phyloP scores from a whole-genome alignment of 202 grass and related monocot genomes.

The Cymbopogon flexuosus region DNA sequence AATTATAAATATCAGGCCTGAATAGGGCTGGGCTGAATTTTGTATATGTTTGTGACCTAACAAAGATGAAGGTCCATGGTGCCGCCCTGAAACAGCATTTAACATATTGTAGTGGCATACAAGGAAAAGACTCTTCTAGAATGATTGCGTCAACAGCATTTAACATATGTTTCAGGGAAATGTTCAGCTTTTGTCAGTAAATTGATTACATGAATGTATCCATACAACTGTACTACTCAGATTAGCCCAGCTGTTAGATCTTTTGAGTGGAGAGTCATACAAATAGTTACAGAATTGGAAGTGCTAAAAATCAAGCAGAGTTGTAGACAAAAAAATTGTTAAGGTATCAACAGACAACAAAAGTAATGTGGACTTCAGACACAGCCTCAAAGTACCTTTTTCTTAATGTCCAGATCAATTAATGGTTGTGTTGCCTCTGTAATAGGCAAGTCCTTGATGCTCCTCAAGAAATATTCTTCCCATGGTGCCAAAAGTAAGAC shows the following conservation, averaged over 20 bases:
- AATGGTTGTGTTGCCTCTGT: constrained; percentile 55
- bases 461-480: constrained; percentile 88
- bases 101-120: no score
- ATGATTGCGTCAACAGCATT: neutral
- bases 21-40: neutral
- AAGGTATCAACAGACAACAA: neutral
- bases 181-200: neutral
- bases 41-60: neutral
- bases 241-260: neutral
- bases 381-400: constrained; percentile 45
- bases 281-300: neutral
- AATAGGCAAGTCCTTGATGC: constrained; percentile 75
- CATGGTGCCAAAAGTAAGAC: constrained; percentile 77
- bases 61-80: neutral
- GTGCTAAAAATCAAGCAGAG: neutral
- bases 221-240: neutral
- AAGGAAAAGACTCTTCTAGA: no score
- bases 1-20: neutral
- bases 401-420: constrained; percentile 64
- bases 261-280: neutral
- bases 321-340: neutral
- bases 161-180: neutral
- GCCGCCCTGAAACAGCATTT: no score
- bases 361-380: constrained; percentile 1
- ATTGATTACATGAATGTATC: neutral